These are phyloP conservation scores for Rhizoclosmatium sp. DNA, from an alignment of 192 early-diverging fungal genomes.

Conservation along the genomic window DNA sequence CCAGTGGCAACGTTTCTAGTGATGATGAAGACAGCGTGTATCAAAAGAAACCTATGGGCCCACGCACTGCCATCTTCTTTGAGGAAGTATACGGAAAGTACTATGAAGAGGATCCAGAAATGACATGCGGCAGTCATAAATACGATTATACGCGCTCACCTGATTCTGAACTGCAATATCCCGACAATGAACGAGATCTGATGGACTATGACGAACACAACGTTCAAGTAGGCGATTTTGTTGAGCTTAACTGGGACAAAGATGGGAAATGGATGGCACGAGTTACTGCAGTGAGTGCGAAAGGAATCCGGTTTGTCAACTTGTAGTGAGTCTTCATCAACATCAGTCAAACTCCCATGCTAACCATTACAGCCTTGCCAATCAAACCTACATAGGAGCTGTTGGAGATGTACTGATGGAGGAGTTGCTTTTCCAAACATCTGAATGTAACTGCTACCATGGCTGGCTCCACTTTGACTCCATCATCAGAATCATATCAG, in stretches of 20 bases:
- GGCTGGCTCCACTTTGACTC: slow-evolving; percentile 13
- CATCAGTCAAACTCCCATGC: not conserved
- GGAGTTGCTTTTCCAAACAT: slow-evolving; percentile 3
- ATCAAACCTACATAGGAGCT: slow-evolving; percentile 2
- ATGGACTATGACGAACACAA: not conserved
- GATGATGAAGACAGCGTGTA: slow-evolving; percentile 47
- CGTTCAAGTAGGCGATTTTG: slow-evolving; percentile 22
- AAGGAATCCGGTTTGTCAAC: slow-evolving; percentile 24
- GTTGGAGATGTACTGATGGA: not conserved
- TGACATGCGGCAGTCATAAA: slow-evolving; percentile 16
- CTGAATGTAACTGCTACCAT: slow-evolving; percentile 15
- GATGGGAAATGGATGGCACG: not conserved
- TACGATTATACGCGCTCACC: not conserved
- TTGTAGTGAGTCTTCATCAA: slow-evolving; percentile 13
- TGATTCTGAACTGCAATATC: not conserved
- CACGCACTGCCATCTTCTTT: slow-evolving; percentile 7
- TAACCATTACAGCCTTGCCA: not conserved
- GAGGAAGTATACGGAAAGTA: not conserved
- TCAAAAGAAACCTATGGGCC: slow-evolving; percentile 24
- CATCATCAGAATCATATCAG: slow-evolving; percentile 3
- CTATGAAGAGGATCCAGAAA: slow-evolving; percentile 1
- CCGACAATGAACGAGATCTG: not conserved
- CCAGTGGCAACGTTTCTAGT: not conserved
- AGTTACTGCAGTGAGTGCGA: not conserved
- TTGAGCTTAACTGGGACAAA: slow-evolving; percentile 11